A percentile compares a stretch with the other conserved stretches of the same genome.
Evolutionary conservation across 352 stramenopile genomes (phyloP).

Genomic region (Phytophthora gonapodyides): DNA sequence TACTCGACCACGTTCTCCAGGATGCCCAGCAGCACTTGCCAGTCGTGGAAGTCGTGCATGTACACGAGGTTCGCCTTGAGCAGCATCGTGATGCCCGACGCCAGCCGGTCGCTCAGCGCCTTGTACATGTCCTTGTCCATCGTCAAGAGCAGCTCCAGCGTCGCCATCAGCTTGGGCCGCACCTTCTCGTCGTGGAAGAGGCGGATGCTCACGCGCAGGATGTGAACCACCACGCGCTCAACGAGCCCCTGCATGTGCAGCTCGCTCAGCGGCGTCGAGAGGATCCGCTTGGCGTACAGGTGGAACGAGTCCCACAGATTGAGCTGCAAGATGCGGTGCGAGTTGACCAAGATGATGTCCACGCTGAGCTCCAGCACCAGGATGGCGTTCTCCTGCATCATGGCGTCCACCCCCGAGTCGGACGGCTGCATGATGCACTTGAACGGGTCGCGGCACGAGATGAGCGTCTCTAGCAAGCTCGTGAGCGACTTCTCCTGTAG

Average conservation of each 20-base stretch:
- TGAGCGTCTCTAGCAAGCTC: constrained; percentile 73
- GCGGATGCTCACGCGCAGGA: constrained; percentile 84
- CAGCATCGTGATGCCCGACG: constrained; percentile 82
- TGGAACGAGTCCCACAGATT: constrained; percentile 85
- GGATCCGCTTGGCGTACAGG: constrained; percentile 73
- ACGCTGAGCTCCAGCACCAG: constrained; percentile 86
- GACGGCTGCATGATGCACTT: constrained; percentile 74
- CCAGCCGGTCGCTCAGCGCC: constrained; percentile 77
- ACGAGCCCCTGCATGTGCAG: constrained; percentile 78
- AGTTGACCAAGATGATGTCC: constrained; percentile 86
- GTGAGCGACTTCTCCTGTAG: constrained; percentile 66
- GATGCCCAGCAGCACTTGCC: constrained; percentile 74
- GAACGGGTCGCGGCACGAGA: constrained; percentile 77
- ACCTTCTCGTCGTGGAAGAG: constrained; percentile 86
- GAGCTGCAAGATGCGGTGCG: constrained; percentile 72
- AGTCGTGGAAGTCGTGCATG: constrained; percentile 87
- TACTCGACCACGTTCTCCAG: constrained; percentile 81
- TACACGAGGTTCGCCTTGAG: constrained; percentile 89
- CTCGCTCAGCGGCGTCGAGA: constrained; percentile 75
- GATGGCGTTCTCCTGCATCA: constrained; percentile 91
- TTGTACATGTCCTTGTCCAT: constrained; percentile 87
- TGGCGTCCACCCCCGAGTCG: constrained; percentile 61
- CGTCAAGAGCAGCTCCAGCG: constrained; percentile 68
- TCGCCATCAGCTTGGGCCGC: constrained; percentile 81
- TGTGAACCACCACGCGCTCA: constrained; percentile 86